Percentiles rank a stretch among this genome's conserved stretches.
phyloP scores from a whole-genome alignment of 208 protist species.

The Crithidia sp. region DNA sequence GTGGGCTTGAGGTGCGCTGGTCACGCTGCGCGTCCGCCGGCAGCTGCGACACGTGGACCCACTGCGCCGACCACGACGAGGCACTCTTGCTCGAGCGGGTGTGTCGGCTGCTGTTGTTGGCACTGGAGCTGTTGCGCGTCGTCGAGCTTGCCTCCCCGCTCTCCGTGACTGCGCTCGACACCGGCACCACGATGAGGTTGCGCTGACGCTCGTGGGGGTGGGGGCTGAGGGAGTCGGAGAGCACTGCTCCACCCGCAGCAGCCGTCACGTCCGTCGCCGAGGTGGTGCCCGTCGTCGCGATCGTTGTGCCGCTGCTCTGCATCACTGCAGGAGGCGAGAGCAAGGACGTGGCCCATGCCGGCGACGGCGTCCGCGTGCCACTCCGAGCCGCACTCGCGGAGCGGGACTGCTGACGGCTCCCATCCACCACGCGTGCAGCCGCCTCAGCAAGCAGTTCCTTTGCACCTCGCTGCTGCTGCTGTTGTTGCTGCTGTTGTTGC shows the following conservation, averaged over 20 bases:
- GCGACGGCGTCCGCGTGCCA: conserved; percentile 1
- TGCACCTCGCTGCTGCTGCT: not conserved
- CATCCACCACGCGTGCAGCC: not conserved
- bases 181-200: not conserved
- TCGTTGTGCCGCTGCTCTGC: not conserved
- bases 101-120: conserved; percentile 15
- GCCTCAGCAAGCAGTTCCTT: not conserved
- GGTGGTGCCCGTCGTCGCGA: not conserved
- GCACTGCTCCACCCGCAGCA: not conserved
- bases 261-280: not conserved
- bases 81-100: conserved; percentile 11
- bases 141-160: not conserved
- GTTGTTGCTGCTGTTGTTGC: too few species aligned
- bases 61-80: conserved; percentile 21
- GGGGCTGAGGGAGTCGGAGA: not conserved
- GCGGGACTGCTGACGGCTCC: conserved; percentile 8
- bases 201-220: not conserved
- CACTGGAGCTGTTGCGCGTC: conserved; percentile 15
- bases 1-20: too few species aligned
- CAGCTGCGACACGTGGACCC: conserved; percentile 7
- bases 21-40: not conserved
- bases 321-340: not conserved
- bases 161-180: not conserved
- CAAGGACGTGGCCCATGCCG: not conserved
- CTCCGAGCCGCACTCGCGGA: conserved; percentile 10